Base-by-base conservation (phyloP, 345 rosid genomes). In the Euphorbia lathyris region DNA sequence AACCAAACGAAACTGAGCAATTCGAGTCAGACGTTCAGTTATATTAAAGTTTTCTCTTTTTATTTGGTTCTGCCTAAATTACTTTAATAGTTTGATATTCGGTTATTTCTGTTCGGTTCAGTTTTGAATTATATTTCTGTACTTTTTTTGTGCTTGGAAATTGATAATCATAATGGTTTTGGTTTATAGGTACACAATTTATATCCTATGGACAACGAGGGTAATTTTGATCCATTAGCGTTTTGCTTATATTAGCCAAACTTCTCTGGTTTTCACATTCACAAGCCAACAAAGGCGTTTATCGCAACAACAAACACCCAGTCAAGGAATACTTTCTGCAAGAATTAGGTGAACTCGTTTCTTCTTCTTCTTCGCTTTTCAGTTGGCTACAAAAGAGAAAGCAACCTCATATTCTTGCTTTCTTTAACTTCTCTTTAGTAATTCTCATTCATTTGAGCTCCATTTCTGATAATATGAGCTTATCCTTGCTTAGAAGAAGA, bases 381-480 rank as follows among this genome's bases (percentile, higher is more conserved):
- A 36, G 23, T 62, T 38, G 17, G 14, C 9, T 0, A 16, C 2
- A 10, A 20, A 20, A 30, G 17, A 14, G 17, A 14, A 62, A 62
- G 9, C 48, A 4, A 8, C 12, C 40, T 23, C 65, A 30, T 36
- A 30, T 58, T 29, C 40, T 29, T 58, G 63, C 4, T 60, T 7
- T 32, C 25, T 34, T 25, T 34, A 32, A 19, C 65, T 16, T 0
- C 40, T 57, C n/a, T 11, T 0, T 57, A 0, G 14, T 4, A 25
- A 0, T 19, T 7, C 14, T 25, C 23, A 38, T n/a, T n/a, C 9
- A 22, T 20, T 45, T 65, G 38, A 20, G 9, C 25, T 60, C 32
- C 17, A 13, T 70, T 60, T 48, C 36, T 7, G 5, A 42, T 64
- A 38, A 72, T 23, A 78, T 78, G 81, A 78, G 75, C 55, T 66